Conservation (phyloP, 2,329 filamentous ascomycete genomes). For the Colletotrichum spinosum region DNA sequence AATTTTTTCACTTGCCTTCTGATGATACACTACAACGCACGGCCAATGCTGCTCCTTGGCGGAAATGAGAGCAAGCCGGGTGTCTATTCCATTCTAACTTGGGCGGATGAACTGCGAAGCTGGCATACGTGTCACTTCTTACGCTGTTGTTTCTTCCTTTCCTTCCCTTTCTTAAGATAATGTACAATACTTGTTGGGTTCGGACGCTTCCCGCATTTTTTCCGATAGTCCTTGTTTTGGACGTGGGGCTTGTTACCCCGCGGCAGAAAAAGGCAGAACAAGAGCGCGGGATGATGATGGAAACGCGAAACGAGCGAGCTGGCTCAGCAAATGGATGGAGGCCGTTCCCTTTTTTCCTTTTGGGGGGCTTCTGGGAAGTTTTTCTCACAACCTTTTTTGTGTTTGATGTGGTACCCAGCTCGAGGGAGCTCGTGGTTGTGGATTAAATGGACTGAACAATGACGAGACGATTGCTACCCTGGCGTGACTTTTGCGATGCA, state of each 20-base stretch:
- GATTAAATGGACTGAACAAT: constrained; percentile 29
- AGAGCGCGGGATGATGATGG: constrained; percentile 22
- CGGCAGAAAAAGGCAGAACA: constrained; percentile 1
- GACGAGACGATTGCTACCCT: constrained; percentile 35
- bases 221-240: constrained; percentile 5
- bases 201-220: constrained; percentile 1
- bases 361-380: neutral
- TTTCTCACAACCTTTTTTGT: neutral
- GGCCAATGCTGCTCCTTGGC: constrained; percentile 17
- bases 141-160: constrained; percentile 18
- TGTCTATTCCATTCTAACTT: constrained; percentile 18
- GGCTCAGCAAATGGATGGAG: neutral
- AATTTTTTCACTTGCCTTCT: constrained; percentile 12
- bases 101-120: constrained; percentile 22
- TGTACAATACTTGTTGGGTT: constrained; percentile 36
- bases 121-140: constrained; percentile 17
- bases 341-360: neutral
- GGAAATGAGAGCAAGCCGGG: constrained; percentile 18
- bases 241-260: neutral
- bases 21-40: constrained; percentile 33
- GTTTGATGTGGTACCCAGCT: neutral
- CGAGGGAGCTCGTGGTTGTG: constrained; percentile 18
- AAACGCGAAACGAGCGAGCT: constrained; percentile 15
- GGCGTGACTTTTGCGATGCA: too few relatives aligned
- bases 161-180: constrained; percentile 32